Conservation (phyloP, 345 rosid genomes). For the Mercurialis annua region DNA sequence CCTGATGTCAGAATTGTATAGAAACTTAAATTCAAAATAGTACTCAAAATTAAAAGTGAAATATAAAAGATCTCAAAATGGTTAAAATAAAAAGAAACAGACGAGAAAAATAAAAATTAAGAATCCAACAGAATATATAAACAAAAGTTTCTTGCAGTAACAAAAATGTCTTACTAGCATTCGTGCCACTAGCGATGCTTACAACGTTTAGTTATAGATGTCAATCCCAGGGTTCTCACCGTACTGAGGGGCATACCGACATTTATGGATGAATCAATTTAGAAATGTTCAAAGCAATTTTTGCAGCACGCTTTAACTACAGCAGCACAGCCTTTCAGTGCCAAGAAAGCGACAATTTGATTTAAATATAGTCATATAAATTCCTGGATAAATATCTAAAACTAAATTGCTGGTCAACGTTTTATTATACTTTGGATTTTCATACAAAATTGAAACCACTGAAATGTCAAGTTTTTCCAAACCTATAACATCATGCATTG, state of each 20-base stretch:
- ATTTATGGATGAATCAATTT: not conserved
- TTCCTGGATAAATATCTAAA: not conserved
- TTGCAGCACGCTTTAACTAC: not conserved
- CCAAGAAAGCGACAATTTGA: not conserved
- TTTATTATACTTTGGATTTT: not conserved
- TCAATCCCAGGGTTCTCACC: not conserved
- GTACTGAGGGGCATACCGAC: not conserved
- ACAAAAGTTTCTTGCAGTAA: not conserved
- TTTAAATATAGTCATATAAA: not conserved
- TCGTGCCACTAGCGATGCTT: not conserved
- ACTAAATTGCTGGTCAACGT: not conserved
- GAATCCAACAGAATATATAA: conserved; percentile 1
- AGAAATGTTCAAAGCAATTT: not conserved
- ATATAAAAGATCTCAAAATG: conserved; percentile 3
- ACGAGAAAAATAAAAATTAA: not conserved
- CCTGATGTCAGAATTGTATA: conserved; percentile 76
- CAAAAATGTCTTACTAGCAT: not conserved
- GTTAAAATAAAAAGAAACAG: conserved; percentile 9
- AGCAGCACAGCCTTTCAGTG: not conserved
- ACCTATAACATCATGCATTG: not conserved
- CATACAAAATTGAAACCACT: not conserved
- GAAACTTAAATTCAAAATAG: conserved; percentile 48
- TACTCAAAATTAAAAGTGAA: conserved; percentile 21
- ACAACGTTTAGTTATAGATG: not conserved
- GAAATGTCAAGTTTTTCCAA: not conserved